Base-by-base conservation (phyloP, 2,329 filamentous ascomycete species). In the Ascochyta clinopodiicola region DNA sequence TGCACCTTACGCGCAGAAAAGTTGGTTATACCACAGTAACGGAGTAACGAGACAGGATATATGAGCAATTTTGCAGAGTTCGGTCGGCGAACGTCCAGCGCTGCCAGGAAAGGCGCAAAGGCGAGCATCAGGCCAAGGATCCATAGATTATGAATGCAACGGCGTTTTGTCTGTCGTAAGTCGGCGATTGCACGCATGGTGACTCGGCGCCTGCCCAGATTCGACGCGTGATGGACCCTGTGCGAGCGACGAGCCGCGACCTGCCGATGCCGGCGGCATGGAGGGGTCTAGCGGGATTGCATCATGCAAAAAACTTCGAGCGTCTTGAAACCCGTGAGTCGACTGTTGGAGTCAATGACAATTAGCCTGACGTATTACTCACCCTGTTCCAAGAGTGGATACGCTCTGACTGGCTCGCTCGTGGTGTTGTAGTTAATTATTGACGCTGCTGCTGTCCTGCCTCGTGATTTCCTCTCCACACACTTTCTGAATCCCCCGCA, bases 231-330 rank as follows among this genome's bases (percentile, higher is more conserved):
- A 45, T 42, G 40, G 36, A 38, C 34, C 40, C 34, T 35, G 27
- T 10, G 22, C 29, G 39, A 27, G 51, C 53, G 53, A 56, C 38
- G 24, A 38, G 53, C 54, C 54, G 51, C 50, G 50, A 53, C 31
- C 6, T 31, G 21, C 49, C 39, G 46, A 52, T 29, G 17, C 15
- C 40, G 45, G 34, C 42, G 42, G 46, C 42, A 36, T 45, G 60
- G 65, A 56, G 59, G 45, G 56, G 57, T 49, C 56, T 62, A 64
- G 62, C 50, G 59, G 45, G 55, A 73, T 74, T 66, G 70, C 71
- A 73, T 73, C 70, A 74, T 71, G 57, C 64, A 60, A 61, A 66
- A 70, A 70, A 64, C 67, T 74, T 72, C 64, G 56, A 60, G 48
- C 42, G 7, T 42, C 37, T 40, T 46, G 46, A 46, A 50, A 34